These are phyloP conservation scores for Aspergillus puulaauensis DNA, from an alignment of 2,329 filamentous ascomycete species.

Conservation along the genomic window DNA sequence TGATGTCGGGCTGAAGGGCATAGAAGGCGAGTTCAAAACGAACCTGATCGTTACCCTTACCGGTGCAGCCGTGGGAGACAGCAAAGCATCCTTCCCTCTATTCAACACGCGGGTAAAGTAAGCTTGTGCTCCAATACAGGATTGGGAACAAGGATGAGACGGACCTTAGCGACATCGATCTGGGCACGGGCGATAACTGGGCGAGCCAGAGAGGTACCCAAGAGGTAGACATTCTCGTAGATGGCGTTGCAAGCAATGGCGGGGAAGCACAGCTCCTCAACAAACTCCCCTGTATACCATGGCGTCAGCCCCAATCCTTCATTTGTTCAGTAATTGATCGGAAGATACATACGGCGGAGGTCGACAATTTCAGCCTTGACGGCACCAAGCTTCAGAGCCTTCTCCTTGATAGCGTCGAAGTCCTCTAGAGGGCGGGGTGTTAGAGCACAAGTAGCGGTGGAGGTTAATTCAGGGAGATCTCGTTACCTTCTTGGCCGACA, in stretches of 20 bases:
- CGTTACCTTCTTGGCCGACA: constrained; percentile 64
- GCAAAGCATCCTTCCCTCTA: constrained; percentile 46
- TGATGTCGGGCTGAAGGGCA: constrained; percentile 48
- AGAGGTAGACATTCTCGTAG: constrained; percentile 66
- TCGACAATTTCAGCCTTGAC: constrained; percentile 63
- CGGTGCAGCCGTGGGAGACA: constrained; percentile 48
- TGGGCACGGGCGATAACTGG: constrained; percentile 50
- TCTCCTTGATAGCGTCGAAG: constrained; percentile 69
- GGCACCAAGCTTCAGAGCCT: constrained; percentile 69
- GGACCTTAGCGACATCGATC: constrained; percentile 29
- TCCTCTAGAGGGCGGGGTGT: constrained; percentile 54
- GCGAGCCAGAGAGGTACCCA: constrained; percentile 50
- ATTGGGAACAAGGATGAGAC: neutral
- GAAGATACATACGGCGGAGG: constrained; percentile 50
- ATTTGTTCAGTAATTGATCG: neutral
- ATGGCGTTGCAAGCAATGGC: constrained; percentile 65
- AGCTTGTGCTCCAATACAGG: neutral
- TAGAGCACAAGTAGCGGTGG: constrained; percentile 6
- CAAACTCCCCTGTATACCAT: constrained; percentile 56
- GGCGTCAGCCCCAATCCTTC: neutral
- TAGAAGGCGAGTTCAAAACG: constrained; percentile 53
- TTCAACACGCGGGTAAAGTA: neutral
- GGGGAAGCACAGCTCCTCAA: constrained; percentile 77
- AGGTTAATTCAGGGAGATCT: constrained; percentile 8
- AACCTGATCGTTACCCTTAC: constrained; percentile 51